Evolutionary conservation across 169 alveolate genomes (phyloP), one percentile per base, ranked within the genome.

Genomic region (Babesia sp.): DNA sequence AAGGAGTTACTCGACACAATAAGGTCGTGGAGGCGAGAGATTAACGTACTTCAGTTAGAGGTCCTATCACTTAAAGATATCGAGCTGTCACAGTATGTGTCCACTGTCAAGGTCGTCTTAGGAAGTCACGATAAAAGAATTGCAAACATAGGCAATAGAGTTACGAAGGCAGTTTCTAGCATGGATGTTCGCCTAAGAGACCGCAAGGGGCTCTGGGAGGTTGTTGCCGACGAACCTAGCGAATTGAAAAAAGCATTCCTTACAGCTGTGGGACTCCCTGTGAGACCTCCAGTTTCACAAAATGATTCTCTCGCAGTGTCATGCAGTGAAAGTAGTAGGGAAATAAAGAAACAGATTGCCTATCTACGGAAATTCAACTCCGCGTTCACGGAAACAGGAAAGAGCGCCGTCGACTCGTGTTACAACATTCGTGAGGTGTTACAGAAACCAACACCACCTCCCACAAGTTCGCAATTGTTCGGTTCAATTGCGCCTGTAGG

Each of bases 301-400:
- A 26, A 18, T 7, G 48, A 58, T n/a, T 6, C 73, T 14, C 2
- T 14, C 33, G 18, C 39, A 1, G 20, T 20, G 22, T 20, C 75
- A 11, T 24, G 26, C 46, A 22, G n/a, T 28, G 51, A 66, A 6
- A 29, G 20, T 26, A 24, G 29, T 6, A 57, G 26, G 41, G 85
- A 81, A 14, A 54, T 81, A 6, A 81, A 81, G 80, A 61, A 36
- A 45, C 77, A 81, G 29, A 81, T 81, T 11, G 54, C 28, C 16
- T 71, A 71, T 51, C 48, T 81, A 26, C 51, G 60, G 31, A 81
- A 66, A 37, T 81, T 81, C 72, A 81, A 81, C 70, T 26, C 70
- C 14, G 82, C 89, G 14, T 72, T 67, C 44, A 12, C 37, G n/a
- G 80, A 55, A 26, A 39, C 79, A 0, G 64, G 74, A n/a, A 50